Base-by-base conservation (phyloP, 805 yeast genomes). In the Ogataea ganodermae region DNA sequence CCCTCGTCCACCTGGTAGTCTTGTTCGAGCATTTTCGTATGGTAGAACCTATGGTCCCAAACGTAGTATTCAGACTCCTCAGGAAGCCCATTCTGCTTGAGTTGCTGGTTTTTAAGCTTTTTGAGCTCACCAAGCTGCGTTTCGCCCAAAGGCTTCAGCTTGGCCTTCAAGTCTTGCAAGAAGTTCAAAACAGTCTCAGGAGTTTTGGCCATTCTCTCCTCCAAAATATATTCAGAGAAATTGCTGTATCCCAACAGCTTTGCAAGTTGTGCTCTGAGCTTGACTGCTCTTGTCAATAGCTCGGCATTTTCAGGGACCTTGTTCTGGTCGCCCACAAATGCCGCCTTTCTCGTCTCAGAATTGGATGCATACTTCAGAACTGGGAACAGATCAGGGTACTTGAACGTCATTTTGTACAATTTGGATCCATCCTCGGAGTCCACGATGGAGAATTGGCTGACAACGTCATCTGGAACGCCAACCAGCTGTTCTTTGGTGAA, bases 321-420 rank as follows among this genome's bases (percentile, higher is more conserved):
- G 62, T 80, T 79, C 63, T 84, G 89, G 63, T 83, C 84, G 23
- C 84, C 89, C 37, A 78, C 58, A 56, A 74, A 84, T 1, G 89
- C 89, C 10, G 65, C 60, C 59, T 79, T 81, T 68, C 96, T 79
- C 2, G 94, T 86, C 17, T 76, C 77, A 35, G 81, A 75, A 52
- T 68, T 68, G 46, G 74, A 72, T 35, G 95, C 91, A 63, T 81
- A 81, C 62, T 86, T 85, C 65, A 86, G 66, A n/a, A 85, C 84
- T 1, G 95, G 95, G 51, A 84, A 70, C 40, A 84, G 65, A 61
- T 88, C 96, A 1, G 96, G 94, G 59, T 85, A 86, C 65, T 89
- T 87, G 71, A 79, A 86, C 2, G 94, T 84, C 73, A 89, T 84
- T 60, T 84, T 84, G 55, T 64, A 71, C 44, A 68, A 65, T 14